Base-by-base conservation (phyloP, 78 protist species). In the Dictyostelium intermedium region DNA sequence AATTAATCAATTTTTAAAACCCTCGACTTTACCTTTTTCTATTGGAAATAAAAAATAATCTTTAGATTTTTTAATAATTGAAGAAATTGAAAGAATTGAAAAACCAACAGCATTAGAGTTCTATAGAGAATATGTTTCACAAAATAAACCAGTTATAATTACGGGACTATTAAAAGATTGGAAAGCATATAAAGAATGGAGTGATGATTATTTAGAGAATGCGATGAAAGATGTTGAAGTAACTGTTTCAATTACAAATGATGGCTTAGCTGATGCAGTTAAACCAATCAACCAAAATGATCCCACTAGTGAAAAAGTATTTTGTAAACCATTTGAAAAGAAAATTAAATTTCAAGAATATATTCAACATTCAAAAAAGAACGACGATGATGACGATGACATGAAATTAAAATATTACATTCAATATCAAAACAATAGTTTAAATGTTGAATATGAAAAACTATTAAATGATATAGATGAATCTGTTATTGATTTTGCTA, bases 191-290 rank as follows among this genome's bases (percentile, higher is more conserved):
- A 61, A 82, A 39, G 2, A n/a, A 53, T 94, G 96, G 96, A 70
- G 37, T 18, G 35, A 50, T 50, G 83, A 89, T 8, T 94, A 94
- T 87, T 47, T 94, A 32, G 18, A 82, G 20, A 13, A 53, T 14
- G 82, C 35, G 37, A 35, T 83, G 63, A 83, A 91, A 27, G 85
- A 78, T 74, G 66, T 56, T 1, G 91, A 82, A 34, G 83, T 94
- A 23, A 83, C 96, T 25, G 91, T 94, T 39, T 87, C 91, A 20
- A 39, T 89, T 4, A 94, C 96, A 66, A 92, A 92, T 6, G 87
- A 86, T 87, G 96, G 96, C 5, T 56, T 80, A 9, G 96, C 91
- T 6, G 96, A 94, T 70, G 96, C 96, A 10, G 93, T 94, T 20
- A 91, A 80, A 66, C 73, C 60, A 35, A 66, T 60, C 2, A 16